These are phyloP conservation scores for Fusarium siculi DNA, from an alignment of 2,329 filamentous ascomycete species.

Conservation along the genomic window DNA sequence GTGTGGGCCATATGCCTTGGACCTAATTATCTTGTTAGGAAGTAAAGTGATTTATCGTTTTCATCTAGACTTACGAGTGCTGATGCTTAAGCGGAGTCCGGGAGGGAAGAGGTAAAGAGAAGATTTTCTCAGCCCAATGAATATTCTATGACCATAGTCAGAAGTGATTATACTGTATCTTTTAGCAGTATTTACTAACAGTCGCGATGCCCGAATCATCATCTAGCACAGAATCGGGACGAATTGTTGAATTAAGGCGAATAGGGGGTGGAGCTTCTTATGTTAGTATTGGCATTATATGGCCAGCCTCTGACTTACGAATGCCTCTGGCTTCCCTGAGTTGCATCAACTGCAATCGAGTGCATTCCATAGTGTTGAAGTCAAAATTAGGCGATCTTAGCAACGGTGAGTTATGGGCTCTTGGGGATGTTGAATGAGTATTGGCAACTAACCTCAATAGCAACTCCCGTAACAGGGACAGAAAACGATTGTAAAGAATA, in stretches of 20 bases:
- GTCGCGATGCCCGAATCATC: conserved; percentile 37
- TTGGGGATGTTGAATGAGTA: not conserved
- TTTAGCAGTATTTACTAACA: conserved; percentile 16
- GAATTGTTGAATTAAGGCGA: conserved; percentile 49
- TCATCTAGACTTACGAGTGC: conserved; percentile 42
- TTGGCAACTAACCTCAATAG: conserved; percentile 58
- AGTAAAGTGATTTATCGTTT: not conserved
- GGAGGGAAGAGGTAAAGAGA: conserved; percentile 63
- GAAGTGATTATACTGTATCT: not conserved
- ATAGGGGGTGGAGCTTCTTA: conserved; percentile 50
- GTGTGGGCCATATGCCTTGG: conserved; percentile 59
- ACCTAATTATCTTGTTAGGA: conserved; percentile 48
- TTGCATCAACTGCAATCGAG: conserved; percentile 60
- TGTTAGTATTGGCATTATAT: conserved; percentile 14
- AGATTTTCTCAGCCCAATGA: conserved; percentile 72
- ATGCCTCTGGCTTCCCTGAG: conserved; percentile 65
- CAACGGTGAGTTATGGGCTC: conserved; percentile 26
- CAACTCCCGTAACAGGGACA: conserved; percentile 61
- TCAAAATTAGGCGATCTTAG: conserved; percentile 62
- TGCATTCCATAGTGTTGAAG: conserved; percentile 62
- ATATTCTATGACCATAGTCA: conserved; percentile 51
- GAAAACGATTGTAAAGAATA: conserved; percentile 65
- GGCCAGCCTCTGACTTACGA: conserved; percentile 50
- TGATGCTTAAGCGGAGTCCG: conserved; percentile 60
- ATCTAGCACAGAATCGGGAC: conserved; percentile 48